These are phyloP conservation scores for Cruciata laevipes DNA, from an alignment of 257 asterid genomes.

Conservation along the genomic window DNA sequence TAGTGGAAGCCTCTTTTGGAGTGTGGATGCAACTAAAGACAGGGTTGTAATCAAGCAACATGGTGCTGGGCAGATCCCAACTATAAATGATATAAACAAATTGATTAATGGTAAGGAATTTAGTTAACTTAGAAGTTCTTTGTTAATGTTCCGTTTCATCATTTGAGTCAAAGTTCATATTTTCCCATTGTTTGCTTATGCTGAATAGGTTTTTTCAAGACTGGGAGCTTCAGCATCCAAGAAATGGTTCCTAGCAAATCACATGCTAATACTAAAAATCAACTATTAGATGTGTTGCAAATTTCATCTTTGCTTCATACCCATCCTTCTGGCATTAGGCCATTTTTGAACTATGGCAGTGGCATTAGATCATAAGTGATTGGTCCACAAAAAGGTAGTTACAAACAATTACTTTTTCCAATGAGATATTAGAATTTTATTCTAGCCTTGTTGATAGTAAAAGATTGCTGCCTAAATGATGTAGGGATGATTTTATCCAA, in stretches of 20 bases:
- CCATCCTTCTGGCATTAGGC: slow-evolving; percentile 53
- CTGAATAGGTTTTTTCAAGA: slow-evolving; percentile 36
- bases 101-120: slow-evolving; percentile 22
- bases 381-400: slow-evolving; percentile 60
- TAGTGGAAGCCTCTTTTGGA: slow-evolving; percentile 20
- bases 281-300: slow-evolving; percentile 38
- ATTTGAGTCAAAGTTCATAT: slow-evolving; percentile 10
- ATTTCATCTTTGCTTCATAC: slow-evolving; percentile 34
- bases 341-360: slow-evolving; percentile 67
- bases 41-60: slow-evolving; percentile 13
- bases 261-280: slow-evolving; percentile 50
- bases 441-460: slow-evolving; percentile 7
- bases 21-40: slow-evolving; percentile 18
- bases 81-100: slow-evolving; percentile 15
- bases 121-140: background rate
- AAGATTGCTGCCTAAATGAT: slow-evolving; percentile 6
- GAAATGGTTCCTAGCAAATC: slow-evolving; percentile 38
- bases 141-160: background rate
- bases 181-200: slow-evolving; percentile 16
- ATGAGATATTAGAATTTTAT: slow-evolving; percentile 9
- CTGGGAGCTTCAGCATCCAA: slow-evolving; percentile 31
- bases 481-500: no score
- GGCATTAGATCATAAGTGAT: slow-evolving; percentile 54
- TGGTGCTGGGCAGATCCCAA: slow-evolving; percentile 12
- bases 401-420: slow-evolving; percentile 2